These are phyloP conservation scores for Trichoderma aggressivum DNA, from an alignment of 2,329 filamentous ascomycete species.

Conservation along the genomic window DNA sequence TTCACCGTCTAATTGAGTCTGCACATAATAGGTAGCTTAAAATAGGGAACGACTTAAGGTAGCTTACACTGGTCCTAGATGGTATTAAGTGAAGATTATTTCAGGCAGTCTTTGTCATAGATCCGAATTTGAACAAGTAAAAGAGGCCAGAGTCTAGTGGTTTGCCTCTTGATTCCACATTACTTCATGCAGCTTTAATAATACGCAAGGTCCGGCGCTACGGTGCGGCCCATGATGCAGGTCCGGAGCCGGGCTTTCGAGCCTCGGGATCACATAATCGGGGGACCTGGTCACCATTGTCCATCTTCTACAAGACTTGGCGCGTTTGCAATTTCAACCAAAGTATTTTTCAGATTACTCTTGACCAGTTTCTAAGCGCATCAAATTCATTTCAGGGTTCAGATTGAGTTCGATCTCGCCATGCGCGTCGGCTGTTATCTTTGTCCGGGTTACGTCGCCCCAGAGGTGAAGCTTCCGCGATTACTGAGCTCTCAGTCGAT, in stretches of 20 bases:
- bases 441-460: not conserved
- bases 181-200: not conserved
- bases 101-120: not conserved
- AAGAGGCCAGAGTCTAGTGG: not conserved
- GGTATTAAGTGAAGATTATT: not conserved
- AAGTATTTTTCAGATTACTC: not conserved
- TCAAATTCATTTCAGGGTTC: not conserved
- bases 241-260: not conserved
- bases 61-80: not conserved
- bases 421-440: not conserved
- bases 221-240: not conserved
- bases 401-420: not conserved
- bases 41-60: too few relatives aligned
- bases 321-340: not conserved
- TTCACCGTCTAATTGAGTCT: too few relatives aligned
- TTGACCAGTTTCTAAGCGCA: not conserved
- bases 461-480: not conserved
- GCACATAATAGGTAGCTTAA: too few relatives aligned
- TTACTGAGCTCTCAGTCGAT: not conserved
- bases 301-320: not conserved
- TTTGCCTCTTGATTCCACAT: not conserved
- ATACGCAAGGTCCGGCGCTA: not conserved
- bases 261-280: conserved; percentile 6
- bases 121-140: not conserved
- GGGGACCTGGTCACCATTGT: not conserved